Percentiles rank a stretch among this genome's conserved stretches.
These are phyloP conservation scores for Angomonas ambiguus DNA, from an alignment of 208 protist genomes.

Conservation along the genomic window DNA sequence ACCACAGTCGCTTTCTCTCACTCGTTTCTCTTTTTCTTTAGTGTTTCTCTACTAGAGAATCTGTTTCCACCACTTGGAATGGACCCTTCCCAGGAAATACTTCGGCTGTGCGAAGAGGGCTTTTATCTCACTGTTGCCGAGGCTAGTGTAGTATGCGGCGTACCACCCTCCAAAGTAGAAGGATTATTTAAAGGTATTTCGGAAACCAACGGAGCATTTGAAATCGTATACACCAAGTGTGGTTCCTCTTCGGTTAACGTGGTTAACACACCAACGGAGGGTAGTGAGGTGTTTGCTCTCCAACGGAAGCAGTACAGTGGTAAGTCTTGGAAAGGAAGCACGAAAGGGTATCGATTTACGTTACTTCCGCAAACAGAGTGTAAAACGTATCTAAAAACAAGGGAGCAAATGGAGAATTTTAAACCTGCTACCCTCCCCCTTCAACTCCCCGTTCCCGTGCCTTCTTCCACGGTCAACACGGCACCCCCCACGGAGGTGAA, in stretches of 20 bases:
- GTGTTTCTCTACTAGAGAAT: too few species aligned
- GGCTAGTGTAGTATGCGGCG: not conserved
- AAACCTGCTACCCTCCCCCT: not conserved
- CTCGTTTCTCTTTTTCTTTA: too few species aligned
- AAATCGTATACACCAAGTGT: not conserved
- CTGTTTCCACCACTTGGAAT: not conserved
- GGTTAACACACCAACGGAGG: not conserved
- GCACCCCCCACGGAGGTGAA: too few species aligned
- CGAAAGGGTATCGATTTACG: not conserved
- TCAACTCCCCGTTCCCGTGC: too few species aligned
- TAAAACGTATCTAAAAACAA: not conserved
- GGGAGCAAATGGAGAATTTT: not conserved
- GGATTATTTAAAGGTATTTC: not conserved
- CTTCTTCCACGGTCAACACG: too few species aligned
- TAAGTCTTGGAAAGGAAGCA: not conserved
- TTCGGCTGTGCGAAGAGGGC: not conserved
- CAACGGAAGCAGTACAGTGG: not conserved
- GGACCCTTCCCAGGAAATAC: not conserved
- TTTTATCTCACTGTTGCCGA: slow-evolving; percentile 1
- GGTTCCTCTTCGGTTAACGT: not conserved
- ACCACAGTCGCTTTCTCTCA: too few species aligned
- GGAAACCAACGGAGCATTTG: not conserved
- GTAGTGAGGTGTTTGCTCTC: not conserved
- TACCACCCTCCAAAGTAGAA: not conserved
- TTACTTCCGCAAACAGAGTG: too few species aligned